Conservation (phyloP, 371 early-diverging fungal genomes). For the Mortierella sp. region DNA sequence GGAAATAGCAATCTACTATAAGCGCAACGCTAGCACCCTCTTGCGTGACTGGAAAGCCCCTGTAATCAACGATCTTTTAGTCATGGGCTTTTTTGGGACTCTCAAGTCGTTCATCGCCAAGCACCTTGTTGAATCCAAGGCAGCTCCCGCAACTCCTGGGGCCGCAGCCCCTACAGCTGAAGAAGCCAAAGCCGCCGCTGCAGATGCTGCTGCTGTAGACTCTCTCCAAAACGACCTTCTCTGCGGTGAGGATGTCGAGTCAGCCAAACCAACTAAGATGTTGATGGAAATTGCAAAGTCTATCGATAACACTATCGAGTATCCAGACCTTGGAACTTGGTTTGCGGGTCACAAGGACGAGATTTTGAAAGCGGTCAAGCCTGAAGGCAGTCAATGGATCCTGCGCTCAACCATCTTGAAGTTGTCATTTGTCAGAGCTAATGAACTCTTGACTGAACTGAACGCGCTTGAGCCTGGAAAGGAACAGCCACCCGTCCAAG, state of each 20-base stretch:
- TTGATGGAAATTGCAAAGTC: constrained; percentile 54
- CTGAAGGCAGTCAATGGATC: constrained; percentile 49
- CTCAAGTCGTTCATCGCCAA: constrained; percentile 56
- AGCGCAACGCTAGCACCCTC: constrained; percentile 38
- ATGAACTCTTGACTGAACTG: constrained; percentile 30
- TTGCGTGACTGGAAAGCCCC: constrained; percentile 55
- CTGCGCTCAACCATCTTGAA: constrained; percentile 48
- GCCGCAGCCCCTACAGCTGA: constrained; percentile 29
- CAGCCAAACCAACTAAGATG: constrained; percentile 57
- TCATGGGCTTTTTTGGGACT: constrained; percentile 56
- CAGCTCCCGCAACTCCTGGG: constrained; percentile 2
- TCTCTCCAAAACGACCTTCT: constrained; percentile 54
- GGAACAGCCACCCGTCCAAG: constrained; percentile 48
- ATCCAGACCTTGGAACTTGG: constrained; percentile 37
- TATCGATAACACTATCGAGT: constrained; percentile 39
- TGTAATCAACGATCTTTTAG: constrained; percentile 50
- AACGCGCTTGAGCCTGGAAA: constrained; percentile 29
- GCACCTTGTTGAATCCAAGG: constrained; percentile 46
- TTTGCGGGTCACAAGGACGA: constrained; percentile 39
- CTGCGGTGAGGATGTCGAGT: constrained; percentile 55
- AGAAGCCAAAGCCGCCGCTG: constrained; percentile 30
- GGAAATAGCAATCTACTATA: constrained; percentile 49
- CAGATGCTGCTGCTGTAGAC: constrained; percentile 50
- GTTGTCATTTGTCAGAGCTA: constrained; percentile 44
- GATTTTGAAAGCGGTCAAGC: constrained; percentile 42